These are phyloP conservation scores for Lactuca sativa DNA, from an alignment of 129 eudicot genomes.

Conservation along the genomic window DNA sequence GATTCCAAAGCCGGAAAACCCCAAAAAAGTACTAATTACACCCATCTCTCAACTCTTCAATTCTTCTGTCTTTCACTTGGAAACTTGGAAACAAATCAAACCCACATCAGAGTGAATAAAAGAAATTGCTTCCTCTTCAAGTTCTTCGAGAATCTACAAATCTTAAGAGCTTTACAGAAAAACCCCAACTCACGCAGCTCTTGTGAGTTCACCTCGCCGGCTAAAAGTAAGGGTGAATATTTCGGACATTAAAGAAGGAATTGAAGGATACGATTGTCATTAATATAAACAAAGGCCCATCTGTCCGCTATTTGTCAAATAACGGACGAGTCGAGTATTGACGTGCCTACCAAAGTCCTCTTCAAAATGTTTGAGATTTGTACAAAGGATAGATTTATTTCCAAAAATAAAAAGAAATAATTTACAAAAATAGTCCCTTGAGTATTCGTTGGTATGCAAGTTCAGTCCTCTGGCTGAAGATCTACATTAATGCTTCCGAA, in stretches of 20 bases:
- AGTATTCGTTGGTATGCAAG: constrained; percentile 3
- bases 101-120: constrained; percentile 13
- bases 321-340: constrained; percentile 15
- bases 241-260: neutral
- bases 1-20: constrained; percentile 64
- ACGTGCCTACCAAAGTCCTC: constrained; percentile 29
- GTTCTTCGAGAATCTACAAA: constrained; percentile 34
- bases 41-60: constrained; percentile 52
- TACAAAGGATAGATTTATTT: constrained; percentile 2
- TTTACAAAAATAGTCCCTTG: neutral
- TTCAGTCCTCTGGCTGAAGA: neutral
- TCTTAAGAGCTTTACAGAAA: constrained; percentile 21
- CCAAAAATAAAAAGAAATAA: neutral
- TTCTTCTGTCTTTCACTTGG: neutral
- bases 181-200: constrained; percentile 31
- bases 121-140: constrained; percentile 22
- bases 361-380: constrained; percentile 19
- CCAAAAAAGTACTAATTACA: constrained; percentile 56
- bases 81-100: constrained; percentile 21
- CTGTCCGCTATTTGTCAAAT: constrained; percentile 19
- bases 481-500: neutral
- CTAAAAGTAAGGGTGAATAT: constrained; percentile 20
- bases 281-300: constrained; percentile 5
- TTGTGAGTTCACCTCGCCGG: constrained; percentile 35
- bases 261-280: constrained; percentile 8